Evolutionary conservation across 306 rosid species (phyloP), one percentile per base, ranked within the genome.

Genomic region (Alnus rubra): DNA sequence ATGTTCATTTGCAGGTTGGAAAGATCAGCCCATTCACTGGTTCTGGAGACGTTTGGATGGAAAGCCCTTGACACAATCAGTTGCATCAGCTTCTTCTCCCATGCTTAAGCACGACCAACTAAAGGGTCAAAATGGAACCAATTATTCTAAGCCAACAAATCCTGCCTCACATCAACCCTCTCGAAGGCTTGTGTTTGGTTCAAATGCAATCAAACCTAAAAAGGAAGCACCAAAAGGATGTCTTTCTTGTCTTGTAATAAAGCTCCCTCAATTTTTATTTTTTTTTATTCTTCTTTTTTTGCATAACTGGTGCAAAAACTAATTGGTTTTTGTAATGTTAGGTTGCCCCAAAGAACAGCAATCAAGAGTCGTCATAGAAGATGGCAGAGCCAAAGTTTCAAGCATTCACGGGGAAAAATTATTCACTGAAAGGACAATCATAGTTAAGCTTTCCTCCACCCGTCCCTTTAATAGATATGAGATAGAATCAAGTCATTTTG

Each of bases 371-470:
- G 23, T 18, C 86, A 47, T 47, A 71, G 74, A 82, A 76, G 79
- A 28, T 2, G 18, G 84, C 82, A 73, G 74, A 82, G 58, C 73
- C 88, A 53, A 80, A 84, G 49, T 87, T 89, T 60, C 78, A 84
- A 87, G 85, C 91, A 72, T 90, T 90, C 74, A 76, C 91, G 0
- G 91, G 90, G 86, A 88, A 85, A 78, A 88, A 85, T 82, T 87
- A 88, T 62, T 83, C 89, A 23, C 69, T 88, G 50, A 86, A 5
- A 44, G 28, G 28, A 23, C 85, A 77, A 89, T 76, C 50, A 18
- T 48, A 76, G 19, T 16, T 30, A 45, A 72, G 63, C 69, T 58
- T 45, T 56, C 63, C 64, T 16, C 59, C 64, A 70, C 1, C 54
- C 23, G 7, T 23, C 59, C 48, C 76, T 44, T 74, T 55, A 42